Conservation (phyloP, 1,139 yeast species). For the Taphrina wiesneri region DNA sequence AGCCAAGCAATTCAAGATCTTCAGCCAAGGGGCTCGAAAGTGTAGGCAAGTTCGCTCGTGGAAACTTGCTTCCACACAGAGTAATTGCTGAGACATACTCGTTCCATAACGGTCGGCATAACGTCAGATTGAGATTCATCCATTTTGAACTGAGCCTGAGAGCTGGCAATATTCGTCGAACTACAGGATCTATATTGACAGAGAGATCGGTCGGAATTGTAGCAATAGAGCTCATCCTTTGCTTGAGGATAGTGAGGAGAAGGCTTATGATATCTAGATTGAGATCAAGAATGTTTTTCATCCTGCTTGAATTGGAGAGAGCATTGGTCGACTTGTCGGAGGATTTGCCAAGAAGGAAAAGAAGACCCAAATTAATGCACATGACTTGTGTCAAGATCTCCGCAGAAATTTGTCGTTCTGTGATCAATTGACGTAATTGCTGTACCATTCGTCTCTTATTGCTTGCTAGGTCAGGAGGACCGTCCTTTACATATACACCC, state of each 20-base stretch:
- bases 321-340: neutral
- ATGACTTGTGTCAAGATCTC: conserved; percentile 36
- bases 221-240: conserved; percentile 9
- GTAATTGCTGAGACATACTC: conserved; percentile 35
- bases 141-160: conserved; percentile 37
- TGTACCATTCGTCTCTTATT: neutral
- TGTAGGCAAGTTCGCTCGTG: conserved; percentile 17
- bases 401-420: conserved; percentile 34
- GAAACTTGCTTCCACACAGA: conserved; percentile 29
- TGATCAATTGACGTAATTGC: conserved; percentile 8
- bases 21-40: conserved; percentile 36
- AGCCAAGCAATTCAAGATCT: conserved; percentile 39
- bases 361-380: conserved; percentile 37
- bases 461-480: neutral
- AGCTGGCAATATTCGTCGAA: conserved; percentile 35
- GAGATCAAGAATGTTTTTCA: conserved; percentile 12
- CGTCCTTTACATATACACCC: neutral
- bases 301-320: neutral
- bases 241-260: conserved; percentile 24
- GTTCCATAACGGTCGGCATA: conserved; percentile 33
- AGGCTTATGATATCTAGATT: conserved; percentile 12
- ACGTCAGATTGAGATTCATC: conserved; percentile 24
- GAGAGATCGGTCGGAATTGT: conserved; percentile 7
- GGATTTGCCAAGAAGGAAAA: conserved; percentile 5
- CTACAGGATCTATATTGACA: conserved; percentile 28